phyloP scores from a whole-genome alignment of 768 basidiomycete genomes.

The Piloderma croceum region DNA sequence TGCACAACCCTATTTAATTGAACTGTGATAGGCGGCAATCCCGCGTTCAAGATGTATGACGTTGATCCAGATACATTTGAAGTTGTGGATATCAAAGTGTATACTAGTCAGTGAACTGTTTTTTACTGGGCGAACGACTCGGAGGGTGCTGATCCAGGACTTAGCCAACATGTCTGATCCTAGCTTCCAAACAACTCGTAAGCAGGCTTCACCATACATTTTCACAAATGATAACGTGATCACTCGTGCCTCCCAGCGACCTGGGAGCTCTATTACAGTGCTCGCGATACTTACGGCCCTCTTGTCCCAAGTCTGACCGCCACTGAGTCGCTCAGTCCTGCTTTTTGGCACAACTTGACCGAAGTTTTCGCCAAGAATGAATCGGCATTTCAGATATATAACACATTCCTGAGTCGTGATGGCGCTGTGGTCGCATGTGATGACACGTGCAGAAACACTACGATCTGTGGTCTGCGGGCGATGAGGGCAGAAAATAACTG shows the following conservation, averaged over 20 bases:
- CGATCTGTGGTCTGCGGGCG: slow-evolving; percentile 41
- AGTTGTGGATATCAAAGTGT: slow-evolving; percentile 52
- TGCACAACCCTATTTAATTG: background rate
- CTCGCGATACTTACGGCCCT: slow-evolving; percentile 45
- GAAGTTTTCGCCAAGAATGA: slow-evolving; percentile 46
- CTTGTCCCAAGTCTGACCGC: slow-evolving; percentile 33
- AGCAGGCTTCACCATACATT: slow-evolving; percentile 9
- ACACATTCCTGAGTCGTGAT: slow-evolving; percentile 38
- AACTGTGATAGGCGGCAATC: slow-evolving; percentile 40
- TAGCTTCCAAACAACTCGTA: slow-evolving; percentile 43
- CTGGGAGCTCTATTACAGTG: slow-evolving; percentile 55
- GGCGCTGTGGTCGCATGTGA: slow-evolving; percentile 29
- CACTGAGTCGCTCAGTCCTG: slow-evolving; percentile 37
- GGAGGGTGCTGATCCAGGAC: background rate
- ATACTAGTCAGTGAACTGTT: slow-evolving; percentile 34
- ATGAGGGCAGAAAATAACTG: slow-evolving; percentile 40
- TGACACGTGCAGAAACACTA: slow-evolving; percentile 32
- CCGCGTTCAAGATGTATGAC: slow-evolving; percentile 55
- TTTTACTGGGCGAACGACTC: background rate
- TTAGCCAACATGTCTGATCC: slow-evolving; percentile 39
- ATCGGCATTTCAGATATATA: slow-evolving; percentile 41
- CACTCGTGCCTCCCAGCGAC: slow-evolving; percentile 27
- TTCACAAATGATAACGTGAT: too few relatives aligned
- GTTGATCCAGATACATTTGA: slow-evolving; percentile 64
- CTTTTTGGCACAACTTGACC: slow-evolving; percentile 60